phyloP scores from a whole-genome alignment of 78 protist genomes.

The Bigelowiella natans region DNA sequence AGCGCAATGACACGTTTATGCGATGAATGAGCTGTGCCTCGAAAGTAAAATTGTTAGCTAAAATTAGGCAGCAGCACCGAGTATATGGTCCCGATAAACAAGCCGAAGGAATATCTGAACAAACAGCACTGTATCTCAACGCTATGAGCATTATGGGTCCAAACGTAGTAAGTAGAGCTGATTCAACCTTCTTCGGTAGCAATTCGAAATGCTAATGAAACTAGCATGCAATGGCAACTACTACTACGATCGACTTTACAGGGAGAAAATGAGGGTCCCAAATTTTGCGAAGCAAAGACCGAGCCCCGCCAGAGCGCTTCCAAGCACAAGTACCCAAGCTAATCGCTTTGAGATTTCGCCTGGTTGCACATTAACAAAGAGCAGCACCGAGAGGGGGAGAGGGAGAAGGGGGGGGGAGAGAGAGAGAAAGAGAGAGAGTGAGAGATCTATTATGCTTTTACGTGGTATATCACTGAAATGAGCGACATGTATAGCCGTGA shows the following conservation, averaged over 20 bases:
- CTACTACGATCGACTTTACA: too few species aligned
- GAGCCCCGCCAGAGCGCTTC: background rate
- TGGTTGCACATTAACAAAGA: too few species aligned
- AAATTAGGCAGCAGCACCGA: background rate
- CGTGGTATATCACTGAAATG: background rate
- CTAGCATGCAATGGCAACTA: too few species aligned
- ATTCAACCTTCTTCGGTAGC: too few species aligned
- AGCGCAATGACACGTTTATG: background rate
- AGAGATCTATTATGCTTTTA: too few species aligned
- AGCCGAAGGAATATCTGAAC: background rate
- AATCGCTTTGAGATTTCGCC: background rate
- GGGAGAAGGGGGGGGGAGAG: background rate
- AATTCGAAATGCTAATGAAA: too few species aligned
- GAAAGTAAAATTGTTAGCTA: background rate
- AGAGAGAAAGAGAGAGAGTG: background rate
- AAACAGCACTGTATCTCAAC: too few species aligned
- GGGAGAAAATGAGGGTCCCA: background rate
- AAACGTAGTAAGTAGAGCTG: too few species aligned
- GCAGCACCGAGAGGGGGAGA: background rate
- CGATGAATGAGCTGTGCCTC: background rate
- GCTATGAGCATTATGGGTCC: too few species aligned
- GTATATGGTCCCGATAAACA: background rate
- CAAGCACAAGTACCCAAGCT: slow-evolving; percentile 1
- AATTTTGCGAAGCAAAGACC: background rate
- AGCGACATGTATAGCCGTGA: background rate